phyloP scores from a whole-genome alignment of 2,329 filamentous ascomycete species.

The Fusarium vanettenii region DNA sequence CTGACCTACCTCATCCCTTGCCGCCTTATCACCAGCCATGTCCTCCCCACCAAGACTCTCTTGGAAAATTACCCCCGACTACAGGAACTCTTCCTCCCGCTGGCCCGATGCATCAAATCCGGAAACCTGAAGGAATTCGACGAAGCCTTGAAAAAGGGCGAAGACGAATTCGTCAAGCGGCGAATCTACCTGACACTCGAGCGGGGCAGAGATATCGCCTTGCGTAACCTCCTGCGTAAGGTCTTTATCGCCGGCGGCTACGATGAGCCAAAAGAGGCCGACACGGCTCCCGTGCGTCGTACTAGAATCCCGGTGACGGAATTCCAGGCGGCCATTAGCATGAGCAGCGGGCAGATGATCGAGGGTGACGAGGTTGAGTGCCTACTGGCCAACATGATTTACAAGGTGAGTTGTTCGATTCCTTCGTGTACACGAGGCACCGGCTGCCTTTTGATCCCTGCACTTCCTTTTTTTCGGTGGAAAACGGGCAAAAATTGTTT shows the following conservation, averaged over 20 bases:
- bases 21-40: slow-evolving; percentile 87
- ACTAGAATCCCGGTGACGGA: slow-evolving; percentile 86
- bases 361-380: slow-evolving; percentile 97
- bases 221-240: slow-evolving; percentile 92
- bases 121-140: slow-evolving; percentile 90
- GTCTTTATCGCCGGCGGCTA: slow-evolving; percentile 89
- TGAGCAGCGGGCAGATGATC: slow-evolving; percentile 75
- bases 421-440: slow-evolving; percentile 3
- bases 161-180: slow-evolving; percentile 92
- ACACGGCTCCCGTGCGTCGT: slow-evolving; percentile 70
- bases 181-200: slow-evolving; percentile 96
- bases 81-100: slow-evolving; percentile 80
- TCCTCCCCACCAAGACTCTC: slow-evolving; percentile 78
- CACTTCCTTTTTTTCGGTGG: not conserved
- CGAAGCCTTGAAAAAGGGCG: slow-evolving; percentile 79
- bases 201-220: slow-evolving; percentile 87
- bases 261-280: slow-evolving; percentile 78
- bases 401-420: slow-evolving; percentile 76
- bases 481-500: not conserved
- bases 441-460: slow-evolving; percentile 11
- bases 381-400: slow-evolving; percentile 94
- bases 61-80: slow-evolving; percentile 81
- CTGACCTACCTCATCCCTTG: slow-evolving; percentile 96
- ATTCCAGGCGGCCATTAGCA: slow-evolving; percentile 84
- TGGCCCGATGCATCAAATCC: slow-evolving; percentile 81